Evolutionary conservation across 306 rosid genomes (phyloP), one percentile per base, ranked within the genome.

Genomic region (Begonia peltatifolia): DNA sequence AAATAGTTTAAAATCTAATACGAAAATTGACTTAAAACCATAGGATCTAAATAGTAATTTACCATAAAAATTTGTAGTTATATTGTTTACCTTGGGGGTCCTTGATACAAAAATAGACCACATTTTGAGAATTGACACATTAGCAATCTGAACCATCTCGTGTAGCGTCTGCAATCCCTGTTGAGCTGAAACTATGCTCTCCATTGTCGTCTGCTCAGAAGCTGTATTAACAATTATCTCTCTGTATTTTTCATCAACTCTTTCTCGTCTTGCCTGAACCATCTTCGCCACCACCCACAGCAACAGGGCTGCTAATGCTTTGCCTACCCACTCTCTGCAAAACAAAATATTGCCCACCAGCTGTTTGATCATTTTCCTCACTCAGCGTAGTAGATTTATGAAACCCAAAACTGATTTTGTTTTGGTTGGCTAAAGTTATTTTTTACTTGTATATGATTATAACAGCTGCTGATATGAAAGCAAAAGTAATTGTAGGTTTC

Each of bases 291-390:
- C 74, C 57, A 77, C 63, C 93, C 93, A 83, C 20, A 79, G 52
- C 55, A 81, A 53, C 63, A 92, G 55, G 36, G 58, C 66, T 42
- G 99, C 88, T 18, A 80, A 36, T 48, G 83, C 77, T 71, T 79
- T 86, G 49, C 99, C 96, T 49, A 77, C 64, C 94, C 99, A 92
- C 70, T 83, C 96, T 86, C 96, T 92, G 70, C 71, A 63, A 48
- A 50, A 46, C 10, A 41, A 60, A 47, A 12, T 2, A 42, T 42
- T 42, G 10, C 48, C 12, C 9, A 44, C 38, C 6, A 30, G 38
- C 9, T 30, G 38, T 30, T 30, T 3, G 38, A 30, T 30, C 9
- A 30, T 30, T 30, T 5, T 30, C 1, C 38, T 20, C 23, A 1
- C 23, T 20, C 23, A 20, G 23, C 23, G 2, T 20, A 3, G 23